A percentile compares a stretch with the other conserved stretches of the same genome.
phyloP scores from a whole-genome alignment of 371 early-diverging fungal genomes.

The Mortierella sp. region DNA sequence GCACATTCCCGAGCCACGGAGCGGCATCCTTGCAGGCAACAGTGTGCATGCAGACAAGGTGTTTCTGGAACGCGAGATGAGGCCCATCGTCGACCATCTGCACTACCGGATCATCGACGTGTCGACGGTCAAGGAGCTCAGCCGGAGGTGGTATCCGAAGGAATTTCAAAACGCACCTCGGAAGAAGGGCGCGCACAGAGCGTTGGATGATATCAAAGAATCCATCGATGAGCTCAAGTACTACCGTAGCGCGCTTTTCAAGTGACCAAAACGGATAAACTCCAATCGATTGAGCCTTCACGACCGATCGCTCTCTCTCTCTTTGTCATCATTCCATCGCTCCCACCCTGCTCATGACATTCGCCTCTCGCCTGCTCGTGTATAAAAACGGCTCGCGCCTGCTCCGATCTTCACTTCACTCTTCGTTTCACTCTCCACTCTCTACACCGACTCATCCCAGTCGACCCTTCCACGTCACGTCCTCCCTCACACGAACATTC shows the following conservation, averaged over 20 bases:
- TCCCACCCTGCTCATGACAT: too few species aligned
- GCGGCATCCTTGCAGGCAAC: constrained; percentile 91
- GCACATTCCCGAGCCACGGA: constrained; percentile 68
- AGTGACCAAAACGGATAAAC: constrained; percentile 1
- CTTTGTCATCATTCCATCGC: too few species aligned
- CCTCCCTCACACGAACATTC: constrained; percentile 22
- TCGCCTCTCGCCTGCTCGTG: not conserved
- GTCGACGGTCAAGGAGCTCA: constrained; percentile 89
- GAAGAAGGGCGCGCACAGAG: constrained; percentile 67
- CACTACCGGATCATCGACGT: constrained; percentile 95
- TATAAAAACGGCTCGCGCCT: not conserved
- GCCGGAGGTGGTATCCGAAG: constrained; percentile 78
- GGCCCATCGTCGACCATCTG: constrained; percentile 76
- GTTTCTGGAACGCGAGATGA: constrained; percentile 88
- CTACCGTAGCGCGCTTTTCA: constrained; percentile 72
- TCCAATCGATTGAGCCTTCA: not conserved
- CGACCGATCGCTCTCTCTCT: not conserved
- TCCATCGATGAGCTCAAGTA: constrained; percentile 88
- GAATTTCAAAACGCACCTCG: constrained; percentile 57
- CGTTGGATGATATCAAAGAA: constrained; percentile 92
- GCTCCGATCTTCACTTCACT: not conserved
- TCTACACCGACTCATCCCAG: not conserved
- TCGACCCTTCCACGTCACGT: too few species aligned
- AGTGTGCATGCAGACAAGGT: constrained; percentile 90
- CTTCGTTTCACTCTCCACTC: not conserved